phyloP scores from a whole-genome alignment of 1,284 basidiomycete species.

The Trametes pubescens region DNA sequence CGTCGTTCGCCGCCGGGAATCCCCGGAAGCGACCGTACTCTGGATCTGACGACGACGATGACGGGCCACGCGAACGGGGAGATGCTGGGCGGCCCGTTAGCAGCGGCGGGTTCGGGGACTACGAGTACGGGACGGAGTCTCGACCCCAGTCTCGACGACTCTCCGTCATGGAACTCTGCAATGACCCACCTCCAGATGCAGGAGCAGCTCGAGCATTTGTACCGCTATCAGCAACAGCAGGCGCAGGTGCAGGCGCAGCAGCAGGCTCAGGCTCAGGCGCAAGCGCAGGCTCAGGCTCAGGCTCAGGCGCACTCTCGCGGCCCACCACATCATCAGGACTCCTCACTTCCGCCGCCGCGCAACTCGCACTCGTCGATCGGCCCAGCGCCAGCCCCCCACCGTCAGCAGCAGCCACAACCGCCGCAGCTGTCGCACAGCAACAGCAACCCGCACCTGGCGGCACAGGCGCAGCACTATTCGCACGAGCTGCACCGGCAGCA shows the following conservation, averaged over 20 bases:
- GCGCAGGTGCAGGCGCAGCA: slow-evolving; percentile 11
- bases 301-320: slow-evolving; percentile 48
- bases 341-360: slow-evolving; percentile 53
- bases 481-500: slow-evolving; percentile 55
- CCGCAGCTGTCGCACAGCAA: too few species aligned
- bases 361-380: slow-evolving; percentile 57
- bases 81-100: slow-evolving; percentile 44
- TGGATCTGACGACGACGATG: slow-evolving; percentile 55
- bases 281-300: slow-evolving; percentile 36
- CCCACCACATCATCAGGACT: slow-evolving; percentile 58
- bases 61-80: slow-evolving; percentile 47
- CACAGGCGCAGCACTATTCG: slow-evolving; percentile 47
- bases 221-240: slow-evolving; percentile 40
- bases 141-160: slow-evolving; percentile 78
- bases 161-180: slow-evolving; percentile 87
- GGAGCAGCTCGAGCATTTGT: slow-evolving; percentile 44
- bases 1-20: slow-evolving; percentile 41
- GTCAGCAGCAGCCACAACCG: slow-evolving; percentile 26
- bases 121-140: slow-evolving; percentile 73
- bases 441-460: slow-evolving; percentile 30
- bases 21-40: slow-evolving; percentile 72
- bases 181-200: slow-evolving; percentile 56
- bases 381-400: slow-evolving; percentile 38
- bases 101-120: slow-evolving; percentile 45
- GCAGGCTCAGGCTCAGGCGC: slow-evolving; percentile 19